phyloP scores from a whole-genome alignment of 179 eudicot genomes.

The Beta macrorhiza region DNA sequence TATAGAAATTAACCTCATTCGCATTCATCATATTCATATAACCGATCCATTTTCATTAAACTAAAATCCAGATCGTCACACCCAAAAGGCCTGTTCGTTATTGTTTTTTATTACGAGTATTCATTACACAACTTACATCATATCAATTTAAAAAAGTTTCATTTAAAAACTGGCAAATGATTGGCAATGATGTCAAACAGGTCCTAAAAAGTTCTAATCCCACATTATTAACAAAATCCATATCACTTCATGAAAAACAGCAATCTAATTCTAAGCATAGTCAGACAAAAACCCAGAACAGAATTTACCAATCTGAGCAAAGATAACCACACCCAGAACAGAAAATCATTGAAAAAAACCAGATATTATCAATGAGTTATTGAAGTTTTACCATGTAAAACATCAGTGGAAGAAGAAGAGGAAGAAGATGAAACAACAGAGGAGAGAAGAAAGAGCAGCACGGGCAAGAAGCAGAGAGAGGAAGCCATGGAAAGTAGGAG shows the following conservation, averaged over 20 bases:
- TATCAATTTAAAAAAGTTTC: no score
- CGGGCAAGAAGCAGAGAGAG: constrained; percentile 29
- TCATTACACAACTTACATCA: no score
- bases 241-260: no score
- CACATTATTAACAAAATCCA: no score
- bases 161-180: neutral
- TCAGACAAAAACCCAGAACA: no score
- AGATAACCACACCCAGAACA: no score
- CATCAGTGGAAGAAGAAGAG: constrained; percentile 27
- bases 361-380: neutral
- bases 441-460: constrained; percentile 29
- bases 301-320: no score
- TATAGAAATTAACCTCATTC: neutral
- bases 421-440: constrained; percentile 22
- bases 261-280: no score
- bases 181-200: no score
- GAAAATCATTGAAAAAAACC: no score
- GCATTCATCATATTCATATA: neutral
- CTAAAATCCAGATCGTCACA: neutral
- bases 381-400: constrained; percentile 28
- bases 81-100: neutral
- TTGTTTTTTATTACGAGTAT: no score
- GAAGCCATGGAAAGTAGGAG: constrained; percentile 18
- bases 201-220: no score
- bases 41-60: neutral